These are phyloP conservation scores for Spergularia bocconei DNA, from an alignment of 148 eudicot species.

Conservation along the genomic window DNA sequence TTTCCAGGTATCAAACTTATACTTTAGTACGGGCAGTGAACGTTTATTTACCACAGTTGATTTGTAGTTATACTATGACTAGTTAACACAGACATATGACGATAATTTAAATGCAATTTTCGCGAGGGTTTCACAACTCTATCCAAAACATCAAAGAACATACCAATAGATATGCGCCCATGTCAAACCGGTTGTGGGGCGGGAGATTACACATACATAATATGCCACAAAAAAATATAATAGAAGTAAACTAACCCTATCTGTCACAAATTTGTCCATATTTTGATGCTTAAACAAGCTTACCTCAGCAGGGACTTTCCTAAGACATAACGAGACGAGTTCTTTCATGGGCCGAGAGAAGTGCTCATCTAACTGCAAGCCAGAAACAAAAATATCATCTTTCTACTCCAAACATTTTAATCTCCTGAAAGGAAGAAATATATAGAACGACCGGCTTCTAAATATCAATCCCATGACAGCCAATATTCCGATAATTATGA, in stretches of 20 bases:
- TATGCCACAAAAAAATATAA: too few relatives aligned
- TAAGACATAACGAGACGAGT: slow-evolving; percentile 77
- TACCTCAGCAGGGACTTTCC: slow-evolving; percentile 87
- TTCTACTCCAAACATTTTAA: slow-evolving; percentile 9
- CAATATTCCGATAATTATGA: slow-evolving; percentile 10
- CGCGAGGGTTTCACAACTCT: not conserved
- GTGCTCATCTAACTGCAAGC: slow-evolving; percentile 86
- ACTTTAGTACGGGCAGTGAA: not conserved
- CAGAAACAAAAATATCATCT: slow-evolving; percentile 26
- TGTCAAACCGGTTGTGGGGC: too few relatives aligned
- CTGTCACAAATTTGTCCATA: too few relatives aligned
- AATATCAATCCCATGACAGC: not conserved
- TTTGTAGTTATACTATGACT: not conserved
- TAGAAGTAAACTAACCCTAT: too few relatives aligned
- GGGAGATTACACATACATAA: too few relatives aligned
- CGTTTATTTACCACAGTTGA: not conserved
- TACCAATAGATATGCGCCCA: too few relatives aligned
- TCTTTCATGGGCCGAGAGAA: slow-evolving; percentile 95
- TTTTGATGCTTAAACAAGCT: slow-evolving; percentile 7
- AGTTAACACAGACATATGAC: not conserved
- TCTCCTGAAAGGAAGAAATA: not conserved
- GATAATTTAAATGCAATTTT: not conserved
- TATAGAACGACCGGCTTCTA: slow-evolving; percentile 7
- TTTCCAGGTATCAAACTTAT: not conserved
- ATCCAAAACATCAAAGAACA: not conserved